These are phyloP conservation scores for Cytospora piceicola DNA, from an alignment of 2,329 filamentous ascomycete genomes.

Conservation along the genomic window DNA sequence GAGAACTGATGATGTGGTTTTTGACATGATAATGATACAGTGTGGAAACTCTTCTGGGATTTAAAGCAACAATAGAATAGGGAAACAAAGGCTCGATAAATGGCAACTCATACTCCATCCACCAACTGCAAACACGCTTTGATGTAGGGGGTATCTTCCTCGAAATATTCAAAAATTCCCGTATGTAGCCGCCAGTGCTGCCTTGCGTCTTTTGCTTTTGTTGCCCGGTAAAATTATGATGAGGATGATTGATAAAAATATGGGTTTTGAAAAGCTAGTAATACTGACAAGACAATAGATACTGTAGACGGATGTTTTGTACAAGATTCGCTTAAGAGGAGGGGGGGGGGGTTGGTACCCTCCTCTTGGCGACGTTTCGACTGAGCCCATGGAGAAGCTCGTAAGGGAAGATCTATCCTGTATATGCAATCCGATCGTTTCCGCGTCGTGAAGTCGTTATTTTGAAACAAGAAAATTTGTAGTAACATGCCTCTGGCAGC, in stretches of 20 bases:
- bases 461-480: background rate
- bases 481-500: background rate
- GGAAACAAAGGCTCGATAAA: background rate
- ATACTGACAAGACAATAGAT: background rate
- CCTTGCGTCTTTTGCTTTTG: background rate
- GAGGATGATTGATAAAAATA: background rate
- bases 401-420: background rate
- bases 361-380: background rate
- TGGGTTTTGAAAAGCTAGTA: background rate
- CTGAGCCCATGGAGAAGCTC: background rate
- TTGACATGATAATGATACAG: background rate
- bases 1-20: background rate
- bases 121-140: slow-evolving; percentile 3
- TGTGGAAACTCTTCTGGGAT: background rate
- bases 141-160: slow-evolving; percentile 5
- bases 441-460: slow-evolving; percentile 17
- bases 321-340: background rate
- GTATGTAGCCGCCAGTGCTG: slow-evolving; percentile 4
- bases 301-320: background rate
- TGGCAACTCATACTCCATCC: slow-evolving; percentile 2
- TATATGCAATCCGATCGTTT: slow-evolving; percentile 11
- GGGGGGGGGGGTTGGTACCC: background rate
- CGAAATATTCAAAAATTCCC: slow-evolving; percentile 1
- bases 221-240: background rate
- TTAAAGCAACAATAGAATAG: background rate